phyloP scores from a whole-genome alignment of 768 basidiomycete genomes.

The Lactarius sp. region DNA sequence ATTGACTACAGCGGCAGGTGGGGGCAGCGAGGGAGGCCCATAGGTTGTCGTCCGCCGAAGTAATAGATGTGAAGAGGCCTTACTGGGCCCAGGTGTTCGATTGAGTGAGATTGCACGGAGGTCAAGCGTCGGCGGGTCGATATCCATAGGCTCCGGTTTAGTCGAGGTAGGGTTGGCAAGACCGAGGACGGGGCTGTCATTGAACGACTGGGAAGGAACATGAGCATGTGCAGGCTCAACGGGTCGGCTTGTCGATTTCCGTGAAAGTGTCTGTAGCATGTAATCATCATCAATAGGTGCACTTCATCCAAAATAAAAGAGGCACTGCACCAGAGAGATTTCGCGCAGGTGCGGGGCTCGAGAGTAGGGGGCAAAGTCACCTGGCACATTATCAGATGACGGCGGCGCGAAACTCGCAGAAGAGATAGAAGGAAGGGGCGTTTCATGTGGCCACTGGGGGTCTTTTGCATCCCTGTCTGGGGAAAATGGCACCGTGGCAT shows the following conservation, averaged over 20 bases:
- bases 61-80: background rate
- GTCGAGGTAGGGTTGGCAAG: background rate
- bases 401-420: background rate
- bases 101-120: slow-evolving; percentile 17
- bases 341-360: background rate
- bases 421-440: background rate
- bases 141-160: slow-evolving; percentile 11
- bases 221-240: background rate
- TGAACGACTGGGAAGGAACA: background rate
- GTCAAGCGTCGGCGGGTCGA: slow-evolving; percentile 14
- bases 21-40: background rate
- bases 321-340: background rate
- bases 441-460: background rate
- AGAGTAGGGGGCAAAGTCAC: too few species aligned
- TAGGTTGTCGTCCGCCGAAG: background rate
- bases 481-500: too few species aligned
- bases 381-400: background rate
- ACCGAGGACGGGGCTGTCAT: background rate
- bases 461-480: background rate
- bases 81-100: background rate
- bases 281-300: background rate
- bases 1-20: background rate
- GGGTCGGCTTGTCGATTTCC: background rate
- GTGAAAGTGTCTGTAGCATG: background rate
- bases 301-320: background rate